Base-by-base conservation (phyloP, 2,329 filamentous ascomycete species). In the Rhynchosporium secalis region DNA sequence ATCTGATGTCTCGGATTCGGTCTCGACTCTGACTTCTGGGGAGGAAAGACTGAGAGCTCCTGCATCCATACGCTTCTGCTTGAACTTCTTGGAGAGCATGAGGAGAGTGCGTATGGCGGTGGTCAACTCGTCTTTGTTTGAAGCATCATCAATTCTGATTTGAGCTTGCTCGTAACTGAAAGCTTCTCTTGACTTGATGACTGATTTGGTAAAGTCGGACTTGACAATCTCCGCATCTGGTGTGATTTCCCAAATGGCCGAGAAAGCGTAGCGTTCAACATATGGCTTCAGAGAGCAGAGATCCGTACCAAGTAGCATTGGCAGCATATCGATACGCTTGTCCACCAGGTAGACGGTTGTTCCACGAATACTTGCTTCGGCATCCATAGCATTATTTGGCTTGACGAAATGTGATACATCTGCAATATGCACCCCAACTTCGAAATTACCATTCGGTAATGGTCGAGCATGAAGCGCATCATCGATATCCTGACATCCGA, bases 361-460 rank as follows among this genome's bases (percentile, higher is more conserved):
- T 65, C 95, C 95, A 71, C 95, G 89, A 72, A 96, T 86, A 73
- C 92, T 95, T 3, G 95, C 95, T 78, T 99, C 95, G 54, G 87
- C 85, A 74, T 99, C 96, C 95, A 99, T 99, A 59, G 95, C 89
- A 72, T 94, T 99, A 75, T 91, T 92, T 31, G 96, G 93, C 77
- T 95, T 96, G 72, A 99, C 95, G 73, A 99, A 99, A 77, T 99
- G 90, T 9, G 95, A 98, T n/a, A 99, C 95, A 76, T 99, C 95
- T 33, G 95, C 96, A 76, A 99, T 99, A 76, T 99, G 96, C 15
- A 99, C 95, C 66, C 95, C 95, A 9, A 99, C 92, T 76, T 98
- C 92, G 68, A 87, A 93, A 75, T 98, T 97, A 48, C 96, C 95
- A 71, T 98, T 98, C 0, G 92, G 88, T 28, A 99, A 79, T 56